Evolutionary conservation across 1,284 basidiomycete species (phyloP).

Genomic region (Apiotrichum laibachii): DNA sequence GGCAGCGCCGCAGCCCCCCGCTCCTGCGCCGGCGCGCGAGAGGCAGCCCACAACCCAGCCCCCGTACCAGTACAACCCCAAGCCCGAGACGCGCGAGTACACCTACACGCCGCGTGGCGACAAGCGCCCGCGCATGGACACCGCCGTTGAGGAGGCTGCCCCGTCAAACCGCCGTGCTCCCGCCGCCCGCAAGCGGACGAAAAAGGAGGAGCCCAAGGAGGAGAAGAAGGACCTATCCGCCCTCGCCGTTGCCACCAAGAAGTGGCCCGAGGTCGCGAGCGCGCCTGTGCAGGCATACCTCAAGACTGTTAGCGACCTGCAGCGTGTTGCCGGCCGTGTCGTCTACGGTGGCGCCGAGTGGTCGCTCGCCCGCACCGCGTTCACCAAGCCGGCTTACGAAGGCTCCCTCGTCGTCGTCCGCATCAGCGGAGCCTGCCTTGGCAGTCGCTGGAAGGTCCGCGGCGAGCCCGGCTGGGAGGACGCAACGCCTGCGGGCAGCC

Average conservation of each 20-base stretch:
- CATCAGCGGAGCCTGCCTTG: constrained; percentile 38
- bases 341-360: constrained; percentile 35
- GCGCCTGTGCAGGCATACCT: constrained; percentile 34
- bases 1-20: constrained; percentile 23
- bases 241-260: constrained; percentile 26
- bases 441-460: constrained; percentile 39
- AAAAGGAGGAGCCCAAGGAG: constrained; percentile 35
- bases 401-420: constrained; percentile 38
- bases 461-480: constrained; percentile 48
- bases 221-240: constrained; percentile 37
- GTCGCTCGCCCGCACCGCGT: constrained; percentile 27
- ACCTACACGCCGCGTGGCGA: constrained; percentile 35
- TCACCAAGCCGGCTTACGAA: constrained; percentile 18
- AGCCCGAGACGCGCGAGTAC: constrained; percentile 28
- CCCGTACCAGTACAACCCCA: constrained; percentile 34
- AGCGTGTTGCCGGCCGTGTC: constrained; percentile 21
- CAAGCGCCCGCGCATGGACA: constrained; percentile 45
- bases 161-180: constrained; percentile 14
- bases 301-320: constrained; percentile 25
- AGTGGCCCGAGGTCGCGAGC: constrained; percentile 36
- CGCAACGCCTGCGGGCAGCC: constrained; percentile 15
- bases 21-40: constrained; percentile 26
- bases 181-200: constrained; percentile 30
- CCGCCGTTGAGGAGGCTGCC: constrained; percentile 41
- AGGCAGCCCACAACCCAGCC: constrained; percentile 16